Evolutionary conservation across 805 yeast species (phyloP).

Genomic region (Myxozyma udenii): DNA sequence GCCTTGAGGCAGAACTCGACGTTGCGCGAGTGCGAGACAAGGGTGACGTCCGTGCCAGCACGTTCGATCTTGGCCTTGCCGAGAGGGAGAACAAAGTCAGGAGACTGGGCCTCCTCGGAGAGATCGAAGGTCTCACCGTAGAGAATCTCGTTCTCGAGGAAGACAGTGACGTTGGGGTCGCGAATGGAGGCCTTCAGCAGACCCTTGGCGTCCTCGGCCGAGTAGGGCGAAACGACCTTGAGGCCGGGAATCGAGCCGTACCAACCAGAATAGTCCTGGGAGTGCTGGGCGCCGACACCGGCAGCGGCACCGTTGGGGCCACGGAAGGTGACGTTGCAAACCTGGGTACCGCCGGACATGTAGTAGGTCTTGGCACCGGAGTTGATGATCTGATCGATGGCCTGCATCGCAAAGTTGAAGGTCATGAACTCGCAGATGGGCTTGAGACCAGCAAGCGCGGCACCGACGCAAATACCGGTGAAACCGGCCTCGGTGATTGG

Average conservation of each 20-base stretch:
- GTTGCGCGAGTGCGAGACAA: conserved; percentile 90
- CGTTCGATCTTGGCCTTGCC: conserved; percentile 95
- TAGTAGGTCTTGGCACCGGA: conserved; percentile 98
- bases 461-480: conserved; percentile 91
- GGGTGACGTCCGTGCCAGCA: conserved; percentile 85
- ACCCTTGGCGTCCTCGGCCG: conserved; percentile 95
- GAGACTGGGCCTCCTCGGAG: conserved; percentile 80
- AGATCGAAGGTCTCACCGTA: conserved; percentile 91
- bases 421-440: conserved; percentile 99
- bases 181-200: conserved; percentile 92
- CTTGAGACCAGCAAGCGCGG: conserved; percentile 92
- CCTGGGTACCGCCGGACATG: conserved; percentile 99
- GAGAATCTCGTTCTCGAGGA: conserved; percentile 91
- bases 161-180: conserved; percentile 97
- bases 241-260: conserved; percentile 97
- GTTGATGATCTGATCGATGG: conserved; percentile 96
- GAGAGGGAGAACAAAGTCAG: conserved; percentile 88
- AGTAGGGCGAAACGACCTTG: conserved; percentile 92
- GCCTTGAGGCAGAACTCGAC: conserved; percentile 83
- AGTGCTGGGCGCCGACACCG: conserved; percentile 99
- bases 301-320: conserved; percentile 99
- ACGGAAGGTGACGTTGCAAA: conserved; percentile 95
- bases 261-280: conserved; percentile 97
- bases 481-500: conserved; percentile 99
- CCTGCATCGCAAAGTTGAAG: conserved; percentile 98